Evolutionary conservation across 805 yeast species (phyloP), one percentile per base, ranked within the genome.

Genomic region (Sugiyamaella chiloensis): DNA sequence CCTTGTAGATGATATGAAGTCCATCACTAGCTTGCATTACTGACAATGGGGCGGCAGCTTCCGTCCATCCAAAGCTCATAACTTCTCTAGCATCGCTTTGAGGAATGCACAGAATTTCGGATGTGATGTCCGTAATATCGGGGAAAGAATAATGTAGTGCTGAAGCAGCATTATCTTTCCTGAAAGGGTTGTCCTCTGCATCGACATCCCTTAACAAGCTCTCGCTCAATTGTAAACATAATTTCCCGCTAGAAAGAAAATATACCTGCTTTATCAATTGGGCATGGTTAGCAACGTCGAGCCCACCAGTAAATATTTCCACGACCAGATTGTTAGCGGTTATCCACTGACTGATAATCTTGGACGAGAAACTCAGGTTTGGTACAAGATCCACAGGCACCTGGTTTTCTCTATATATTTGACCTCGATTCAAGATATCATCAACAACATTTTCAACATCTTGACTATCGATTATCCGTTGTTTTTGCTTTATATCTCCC

Each of bases 321-420:
- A 42, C 11, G 16, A 50, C 45, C 5, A 46, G 35, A 9, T 35
- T 31, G 27, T 52, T 52, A 4, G 53, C 43, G 32, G 42, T 11
- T n/a, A 27, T 37, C 55, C 55, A 52, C 34, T 52, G 55, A 8
- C 12, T 4, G 6, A 17, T 29, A 30, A 51, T 44, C 8, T 31
- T 21, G 12, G 24, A 17, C 12, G 39, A 20, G 16, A 51, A 49
- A 5, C 47, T 24, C 20, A 48, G n/a, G 14, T 26, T 21, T 1
- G 52, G 44, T 5, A 41, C 39, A 29, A 44, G 12, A 8, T 44
- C 44, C 5, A 44, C 29, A 11, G 54, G 54, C 9, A 34, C 19
- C 4, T 12, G 11, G 3, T 12, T 8, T 12, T 19, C 9, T 19
- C 20, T 9, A 20, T 30, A 27, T 21, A 7, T 4, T 4, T 29